Evolutionary conservation across 208 protist genomes (phyloP).

Genomic region (Tritrichomonas musculus): DNA sequence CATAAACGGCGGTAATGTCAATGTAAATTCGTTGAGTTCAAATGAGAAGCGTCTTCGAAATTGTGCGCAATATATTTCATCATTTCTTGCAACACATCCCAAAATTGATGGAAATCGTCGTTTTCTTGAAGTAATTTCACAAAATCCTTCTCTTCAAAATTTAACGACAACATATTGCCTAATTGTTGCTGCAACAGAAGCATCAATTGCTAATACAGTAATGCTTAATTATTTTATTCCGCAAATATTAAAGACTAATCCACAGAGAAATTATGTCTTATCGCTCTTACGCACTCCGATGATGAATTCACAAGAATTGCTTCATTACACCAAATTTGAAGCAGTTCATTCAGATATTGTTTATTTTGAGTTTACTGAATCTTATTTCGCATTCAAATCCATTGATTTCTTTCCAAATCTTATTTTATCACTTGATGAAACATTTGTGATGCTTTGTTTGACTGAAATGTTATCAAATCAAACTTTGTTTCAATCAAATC

Average conservation of each 20-base stretch:
- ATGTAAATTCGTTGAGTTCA: too few relatives aligned
- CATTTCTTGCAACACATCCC: background rate
- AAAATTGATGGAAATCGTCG: background rate
- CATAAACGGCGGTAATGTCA: too few relatives aligned
- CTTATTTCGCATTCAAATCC: background rate
- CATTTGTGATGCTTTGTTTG: background rate
- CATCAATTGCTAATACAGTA: background rate
- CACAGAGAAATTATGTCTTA: background rate
- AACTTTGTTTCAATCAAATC: background rate
- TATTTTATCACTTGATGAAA: background rate
- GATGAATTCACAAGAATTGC: background rate
- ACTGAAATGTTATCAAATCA: background rate
- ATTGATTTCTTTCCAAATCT: background rate
- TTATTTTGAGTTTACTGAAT: background rate
- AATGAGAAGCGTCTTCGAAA: background rate
- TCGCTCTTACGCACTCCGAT: background rate
- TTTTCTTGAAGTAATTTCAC: background rate
- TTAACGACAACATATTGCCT: background rate
- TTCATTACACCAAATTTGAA: background rate
- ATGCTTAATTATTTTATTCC: background rate
- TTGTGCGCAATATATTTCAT: background rate
- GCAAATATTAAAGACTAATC: background rate
- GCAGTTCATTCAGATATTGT: background rate
- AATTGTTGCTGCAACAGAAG: background rate
- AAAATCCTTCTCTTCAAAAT: background rate